A percentile compares a stretch with the other conserved stretches of the same genome.
phyloP scores from a whole-genome alignment of 2,329 filamentous ascomycete species.

The Penicillium nordicum region DNA sequence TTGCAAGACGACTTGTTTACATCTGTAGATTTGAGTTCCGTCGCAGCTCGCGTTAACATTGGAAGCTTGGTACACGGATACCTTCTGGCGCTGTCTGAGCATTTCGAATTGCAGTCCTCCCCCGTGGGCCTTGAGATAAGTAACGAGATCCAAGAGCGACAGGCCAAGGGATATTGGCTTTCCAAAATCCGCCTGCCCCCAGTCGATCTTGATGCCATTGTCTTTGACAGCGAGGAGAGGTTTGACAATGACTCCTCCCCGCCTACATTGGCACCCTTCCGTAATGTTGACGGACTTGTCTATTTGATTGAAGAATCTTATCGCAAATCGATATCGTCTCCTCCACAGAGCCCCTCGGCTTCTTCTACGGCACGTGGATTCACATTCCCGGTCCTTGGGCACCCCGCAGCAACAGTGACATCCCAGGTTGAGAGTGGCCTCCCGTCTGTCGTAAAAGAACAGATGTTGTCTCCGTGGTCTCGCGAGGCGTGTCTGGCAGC shows the following conservation, averaged over 20 bases:
- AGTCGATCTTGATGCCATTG: slow-evolving; percentile 60
- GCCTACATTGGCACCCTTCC: slow-evolving; percentile 66
- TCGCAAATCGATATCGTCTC: slow-evolving; percentile 57
- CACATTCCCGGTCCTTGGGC: slow-evolving; percentile 58
- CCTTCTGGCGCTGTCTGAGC: slow-evolving; percentile 74
- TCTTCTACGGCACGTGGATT: slow-evolving; percentile 69
- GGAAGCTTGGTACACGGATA: slow-evolving; percentile 87
- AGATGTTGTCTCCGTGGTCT: slow-evolving; percentile 77
- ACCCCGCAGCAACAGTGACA: slow-evolving; percentile 38
- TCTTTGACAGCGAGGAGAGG: slow-evolving; percentile 45
- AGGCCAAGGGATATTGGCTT: slow-evolving; percentile 74
- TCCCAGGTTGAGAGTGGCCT: slow-evolving; percentile 53
- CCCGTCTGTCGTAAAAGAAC: slow-evolving; percentile 64
- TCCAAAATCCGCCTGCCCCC: slow-evolving; percentile 70
- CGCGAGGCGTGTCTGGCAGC: slow-evolving; percentile 68
- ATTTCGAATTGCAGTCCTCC: slow-evolving; percentile 71
- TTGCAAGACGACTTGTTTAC: slow-evolving; percentile 74
- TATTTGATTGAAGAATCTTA: slow-evolving; percentile 72
- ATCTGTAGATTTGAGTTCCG: slow-evolving; percentile 33
- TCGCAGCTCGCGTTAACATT: slow-evolving; percentile 70
- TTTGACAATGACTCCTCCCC: slow-evolving; percentile 41
- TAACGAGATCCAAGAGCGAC: slow-evolving; percentile 71
- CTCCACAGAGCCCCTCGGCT: slow-evolving; percentile 64
- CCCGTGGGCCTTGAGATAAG: slow-evolving; percentile 67
- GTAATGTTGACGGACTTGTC: slow-evolving; percentile 67